These are phyloP conservation scores for Botrytis deweyae DNA, from an alignment of 2,329 filamentous ascomycete genomes.

Conservation along the genomic window DNA sequence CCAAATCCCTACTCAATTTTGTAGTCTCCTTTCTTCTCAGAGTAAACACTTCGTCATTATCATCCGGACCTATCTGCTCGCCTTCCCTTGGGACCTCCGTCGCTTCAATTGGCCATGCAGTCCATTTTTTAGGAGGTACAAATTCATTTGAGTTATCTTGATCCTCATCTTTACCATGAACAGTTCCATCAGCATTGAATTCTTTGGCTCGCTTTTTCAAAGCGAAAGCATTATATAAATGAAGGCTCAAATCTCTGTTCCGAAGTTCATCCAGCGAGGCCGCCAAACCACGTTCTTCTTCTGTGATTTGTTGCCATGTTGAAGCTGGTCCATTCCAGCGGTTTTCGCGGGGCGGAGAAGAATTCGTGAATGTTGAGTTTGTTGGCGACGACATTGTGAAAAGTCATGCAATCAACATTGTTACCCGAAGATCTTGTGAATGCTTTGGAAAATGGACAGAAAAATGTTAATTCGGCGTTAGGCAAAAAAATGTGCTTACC, in stretches of 20 bases:
- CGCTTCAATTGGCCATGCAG: slow-evolving; percentile 76
- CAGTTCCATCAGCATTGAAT: slow-evolving; percentile 19
- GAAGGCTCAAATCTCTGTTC: slow-evolving; percentile 67
- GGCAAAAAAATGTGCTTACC: background rate
- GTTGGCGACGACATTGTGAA: slow-evolving; percentile 20
- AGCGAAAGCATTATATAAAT: slow-evolving; percentile 76
- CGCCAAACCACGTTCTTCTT: slow-evolving; percentile 61
- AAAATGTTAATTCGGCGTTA: background rate
- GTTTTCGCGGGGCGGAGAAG: slow-evolving; percentile 56
- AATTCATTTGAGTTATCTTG: slow-evolving; percentile 39
- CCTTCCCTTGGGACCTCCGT: slow-evolving; percentile 58
- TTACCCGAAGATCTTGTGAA: background rate
- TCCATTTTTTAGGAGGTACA: slow-evolving; percentile 65
- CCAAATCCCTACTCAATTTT: slow-evolving; percentile 60
- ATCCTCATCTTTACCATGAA: slow-evolving; percentile 38
- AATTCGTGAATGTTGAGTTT: slow-evolving; percentile 5
- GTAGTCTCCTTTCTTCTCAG: slow-evolving; percentile 46
- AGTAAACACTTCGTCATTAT: slow-evolving; percentile 53
- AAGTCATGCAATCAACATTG: background rate
- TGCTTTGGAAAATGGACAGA: background rate
- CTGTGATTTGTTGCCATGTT: slow-evolving; percentile 65
- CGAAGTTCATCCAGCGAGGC: slow-evolving; percentile 62
- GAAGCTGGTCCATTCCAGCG: slow-evolving; percentile 66
- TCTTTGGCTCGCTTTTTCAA: slow-evolving; percentile 53
- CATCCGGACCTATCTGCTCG: slow-evolving; percentile 48